A percentile compares a stretch with the other conserved stretches of the same genome.
These are phyloP conservation scores for Bruguiera sexangula DNA, from an alignment of 345 rosid genomes.

Conservation along the genomic window DNA sequence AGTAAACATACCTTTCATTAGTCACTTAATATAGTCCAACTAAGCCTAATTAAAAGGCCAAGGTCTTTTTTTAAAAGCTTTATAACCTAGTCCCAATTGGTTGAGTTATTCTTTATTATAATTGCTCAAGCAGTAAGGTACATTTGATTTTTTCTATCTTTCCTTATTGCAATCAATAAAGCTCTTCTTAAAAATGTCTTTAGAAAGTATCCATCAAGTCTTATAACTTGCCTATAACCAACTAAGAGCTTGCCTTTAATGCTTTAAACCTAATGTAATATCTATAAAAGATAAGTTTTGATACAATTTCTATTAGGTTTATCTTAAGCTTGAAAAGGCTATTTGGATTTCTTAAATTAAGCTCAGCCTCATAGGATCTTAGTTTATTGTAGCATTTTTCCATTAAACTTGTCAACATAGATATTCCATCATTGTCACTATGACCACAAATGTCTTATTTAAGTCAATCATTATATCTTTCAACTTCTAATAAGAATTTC, in stretches of 20 bases:
- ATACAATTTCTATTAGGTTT: too few species aligned
- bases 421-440: too few species aligned
- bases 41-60: background rate
- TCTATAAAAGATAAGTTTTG: background rate
- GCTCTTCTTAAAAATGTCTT: background rate
- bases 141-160: background rate
- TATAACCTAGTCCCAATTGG: background rate
- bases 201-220: background rate
- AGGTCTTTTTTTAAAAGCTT: background rate
- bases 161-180: background rate
- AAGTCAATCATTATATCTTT: background rate
- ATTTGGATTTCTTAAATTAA: too few species aligned
- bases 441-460: background rate
- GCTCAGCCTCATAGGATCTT: too few species aligned
- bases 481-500: background rate
- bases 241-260: background rate
- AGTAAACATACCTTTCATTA: background rate
- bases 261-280: background rate
- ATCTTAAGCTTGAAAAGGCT: too few species aligned
- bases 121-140: background rate
- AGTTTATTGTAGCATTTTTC: too few species aligned
- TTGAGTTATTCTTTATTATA: background rate
- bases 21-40: background rate
- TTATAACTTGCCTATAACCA: background rate
- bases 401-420: too few species aligned